A percentile compares a stretch with the other conserved stretches of the same genome.
Conservation (phyloP, 257 asterid genomes). For the Echium plantagineum region DNA sequence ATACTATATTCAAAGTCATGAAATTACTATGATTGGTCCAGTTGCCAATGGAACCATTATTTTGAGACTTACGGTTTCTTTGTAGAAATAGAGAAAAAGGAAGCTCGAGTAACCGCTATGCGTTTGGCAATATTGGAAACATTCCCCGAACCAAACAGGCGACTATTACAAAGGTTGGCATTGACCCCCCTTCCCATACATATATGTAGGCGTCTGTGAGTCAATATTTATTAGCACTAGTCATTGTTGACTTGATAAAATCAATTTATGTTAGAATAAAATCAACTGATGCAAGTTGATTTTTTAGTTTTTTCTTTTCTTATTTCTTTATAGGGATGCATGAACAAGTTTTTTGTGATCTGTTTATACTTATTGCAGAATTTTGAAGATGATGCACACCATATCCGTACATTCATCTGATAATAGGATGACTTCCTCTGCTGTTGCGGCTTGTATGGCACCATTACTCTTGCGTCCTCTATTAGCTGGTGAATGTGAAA, state of each 20-base stretch:
- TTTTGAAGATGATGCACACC: constrained; percentile 79
- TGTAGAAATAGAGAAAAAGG: constrained; percentile 67
- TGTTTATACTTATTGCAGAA: constrained; percentile 24
- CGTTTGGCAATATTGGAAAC: constrained; percentile 77
- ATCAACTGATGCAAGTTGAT: too few relatives aligned
- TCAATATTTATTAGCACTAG: background rate
- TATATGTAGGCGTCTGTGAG: background rate
- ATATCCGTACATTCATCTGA: constrained; percentile 61
- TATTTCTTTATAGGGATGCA: too few relatives aligned
- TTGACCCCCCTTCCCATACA: constrained; percentile 8
- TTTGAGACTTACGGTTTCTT: constrained; percentile 15
- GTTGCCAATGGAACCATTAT: constrained; percentile 6
- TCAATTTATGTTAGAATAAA: too few relatives aligned
- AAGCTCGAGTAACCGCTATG: constrained; percentile 68
- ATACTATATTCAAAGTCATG: background rate
- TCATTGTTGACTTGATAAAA: too few relatives aligned
- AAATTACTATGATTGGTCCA: background rate
- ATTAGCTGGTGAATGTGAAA: constrained; percentile 83
- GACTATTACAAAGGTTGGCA: constrained; percentile 70
- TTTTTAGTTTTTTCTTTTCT: too few relatives aligned
- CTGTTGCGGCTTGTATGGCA: constrained; percentile 98
- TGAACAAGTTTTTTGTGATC: too few relatives aligned
- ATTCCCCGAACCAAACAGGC: constrained; percentile 89
- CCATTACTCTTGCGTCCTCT: constrained; percentile 94
- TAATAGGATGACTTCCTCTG: constrained; percentile 80